Evolutionary conservation across 1,284 basidiomycete genomes (phyloP).

Genomic region (Ceratobasidium sp.): DNA sequence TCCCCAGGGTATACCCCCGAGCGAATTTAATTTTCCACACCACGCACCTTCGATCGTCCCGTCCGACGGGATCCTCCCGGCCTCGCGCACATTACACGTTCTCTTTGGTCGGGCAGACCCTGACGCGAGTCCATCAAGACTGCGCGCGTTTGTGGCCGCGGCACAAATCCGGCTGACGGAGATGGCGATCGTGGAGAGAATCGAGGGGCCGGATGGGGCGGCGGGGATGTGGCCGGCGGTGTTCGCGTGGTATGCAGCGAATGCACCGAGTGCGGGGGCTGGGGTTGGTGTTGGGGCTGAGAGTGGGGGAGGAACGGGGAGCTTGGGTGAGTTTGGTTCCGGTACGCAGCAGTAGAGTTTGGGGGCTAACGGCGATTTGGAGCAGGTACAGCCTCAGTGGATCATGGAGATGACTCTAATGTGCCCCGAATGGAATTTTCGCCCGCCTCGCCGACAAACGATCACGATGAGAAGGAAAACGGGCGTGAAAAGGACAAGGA

Average conservation of each 20-base stretch:
- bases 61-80: constrained; percentile 59
- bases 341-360: not conserved
- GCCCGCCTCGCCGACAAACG: constrained; percentile 30
- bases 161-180: constrained; percentile 90
- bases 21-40: constrained; percentile 17
- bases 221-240: constrained; percentile 85
- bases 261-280: constrained; percentile 24
- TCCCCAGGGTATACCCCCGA: constrained; percentile 43
- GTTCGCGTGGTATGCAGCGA: constrained; percentile 73
- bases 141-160: constrained; percentile 79
- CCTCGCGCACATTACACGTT: constrained; percentile 64
- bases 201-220: constrained; percentile 88
- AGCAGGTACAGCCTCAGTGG: constrained; percentile 25
- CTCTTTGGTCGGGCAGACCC: constrained; percentile 63
- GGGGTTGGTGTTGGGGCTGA: not conserved
- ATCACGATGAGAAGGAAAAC: constrained; percentile 17
- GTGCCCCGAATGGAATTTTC: constrained; percentile 38
- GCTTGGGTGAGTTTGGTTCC: constrained; percentile 11
- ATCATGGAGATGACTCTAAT: constrained; percentile 14
- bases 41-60: constrained; percentile 47
- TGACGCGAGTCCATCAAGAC: constrained; percentile 51
- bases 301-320: not conserved
- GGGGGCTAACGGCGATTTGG: not conserved
- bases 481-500: constrained; percentile 33
- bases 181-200: constrained; percentile 82